A percentile compares a stretch with the other conserved stretches of the same genome.
phyloP scores from a whole-genome alignment of 768 basidiomycete species.

The Phylloporus sp. region DNA sequence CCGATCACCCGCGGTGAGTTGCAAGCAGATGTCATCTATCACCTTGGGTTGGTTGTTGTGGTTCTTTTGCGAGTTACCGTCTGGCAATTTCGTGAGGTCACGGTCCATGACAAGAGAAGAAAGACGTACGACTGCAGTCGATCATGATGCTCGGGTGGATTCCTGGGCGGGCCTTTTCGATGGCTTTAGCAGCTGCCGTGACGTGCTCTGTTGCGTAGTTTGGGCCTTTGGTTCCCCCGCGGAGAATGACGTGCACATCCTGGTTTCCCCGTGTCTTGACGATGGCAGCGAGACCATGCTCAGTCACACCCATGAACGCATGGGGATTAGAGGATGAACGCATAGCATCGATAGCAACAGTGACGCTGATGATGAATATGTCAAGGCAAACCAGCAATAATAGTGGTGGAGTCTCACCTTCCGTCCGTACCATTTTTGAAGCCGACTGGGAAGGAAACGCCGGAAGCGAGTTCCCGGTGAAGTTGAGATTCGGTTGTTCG shows the following conservation, averaged over 20 bases:
- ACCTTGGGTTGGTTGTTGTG: constrained; percentile 89
- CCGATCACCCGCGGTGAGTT: constrained; percentile 63
- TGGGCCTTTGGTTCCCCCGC: constrained; percentile 87
- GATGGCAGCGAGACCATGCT: constrained; percentile 87
- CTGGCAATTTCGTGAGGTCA: constrained; percentile 31
- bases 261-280: constrained; percentile 83
- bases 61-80: constrained; percentile 96
- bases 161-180: constrained; percentile 56
- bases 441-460: constrained; percentile 95
- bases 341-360: constrained; percentile 97
- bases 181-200: constrained; percentile 51
- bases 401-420: constrained; percentile 38
- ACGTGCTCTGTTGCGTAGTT: constrained; percentile 81
- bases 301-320: constrained; percentile 92
- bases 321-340: constrained; percentile 86
- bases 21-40: constrained; percentile 61
- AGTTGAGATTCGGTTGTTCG: constrained; percentile 97
- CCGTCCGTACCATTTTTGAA: constrained; percentile 99
- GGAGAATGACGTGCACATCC: constrained; percentile 93
- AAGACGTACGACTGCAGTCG: constrained; percentile 70
- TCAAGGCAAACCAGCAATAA: neutral
- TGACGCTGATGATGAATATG: constrained; percentile 42
- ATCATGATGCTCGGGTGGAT: constrained; percentile 74
- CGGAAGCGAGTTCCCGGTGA: constrained; percentile 93
- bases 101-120: neutral